A percentile compares a stretch with the other conserved stretches of the same genome.
Conservation (phyloP, 805 yeast genomes). For the Candida succiphila region DNA sequence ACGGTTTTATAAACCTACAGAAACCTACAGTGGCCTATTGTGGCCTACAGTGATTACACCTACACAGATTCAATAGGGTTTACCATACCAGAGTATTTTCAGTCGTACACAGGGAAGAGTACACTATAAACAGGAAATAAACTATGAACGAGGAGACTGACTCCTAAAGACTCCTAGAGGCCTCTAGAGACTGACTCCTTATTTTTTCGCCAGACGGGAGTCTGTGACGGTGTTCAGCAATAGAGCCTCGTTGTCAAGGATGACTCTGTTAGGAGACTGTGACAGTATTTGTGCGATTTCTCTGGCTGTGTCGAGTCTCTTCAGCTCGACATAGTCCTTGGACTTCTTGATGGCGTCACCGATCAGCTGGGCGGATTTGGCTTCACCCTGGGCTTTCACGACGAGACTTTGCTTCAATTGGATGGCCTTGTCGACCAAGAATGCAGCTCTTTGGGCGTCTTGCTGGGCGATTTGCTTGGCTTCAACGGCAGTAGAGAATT, state of each 20-base stretch:
- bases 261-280: slow-evolving; percentile 81
- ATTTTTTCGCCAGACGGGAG: slow-evolving; percentile 41
- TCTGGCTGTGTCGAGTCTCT: slow-evolving; percentile 93
- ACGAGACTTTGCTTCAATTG: slow-evolving; percentile 97
- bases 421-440: slow-evolving; percentile 90
- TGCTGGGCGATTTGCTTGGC: slow-evolving; percentile 99
- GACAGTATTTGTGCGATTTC: slow-evolving; percentile 87
- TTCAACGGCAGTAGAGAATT: slow-evolving; percentile 94
- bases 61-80: too few species aligned
- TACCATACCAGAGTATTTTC: too few species aligned
- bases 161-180: too few species aligned
- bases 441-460: slow-evolving; percentile 98
- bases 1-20: too few species aligned
- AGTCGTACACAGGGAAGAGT: neutral
- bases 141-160: too few species aligned
- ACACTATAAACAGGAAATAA: slow-evolving; percentile 1
- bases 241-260: slow-evolving; percentile 86
- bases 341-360: slow-evolving; percentile 99
- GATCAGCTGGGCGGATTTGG: slow-evolving; percentile 92
- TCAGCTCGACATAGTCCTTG: slow-evolving; percentile 90
- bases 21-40: too few species aligned
- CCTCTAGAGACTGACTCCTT: neutral
- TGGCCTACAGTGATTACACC: too few species aligned
- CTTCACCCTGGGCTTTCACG: slow-evolving; percentile 97
- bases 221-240: slow-evolving; percentile 83